phyloP scores from a whole-genome alignment of 768 basidiomycete genomes.

The Peribolospora baueri region DNA sequence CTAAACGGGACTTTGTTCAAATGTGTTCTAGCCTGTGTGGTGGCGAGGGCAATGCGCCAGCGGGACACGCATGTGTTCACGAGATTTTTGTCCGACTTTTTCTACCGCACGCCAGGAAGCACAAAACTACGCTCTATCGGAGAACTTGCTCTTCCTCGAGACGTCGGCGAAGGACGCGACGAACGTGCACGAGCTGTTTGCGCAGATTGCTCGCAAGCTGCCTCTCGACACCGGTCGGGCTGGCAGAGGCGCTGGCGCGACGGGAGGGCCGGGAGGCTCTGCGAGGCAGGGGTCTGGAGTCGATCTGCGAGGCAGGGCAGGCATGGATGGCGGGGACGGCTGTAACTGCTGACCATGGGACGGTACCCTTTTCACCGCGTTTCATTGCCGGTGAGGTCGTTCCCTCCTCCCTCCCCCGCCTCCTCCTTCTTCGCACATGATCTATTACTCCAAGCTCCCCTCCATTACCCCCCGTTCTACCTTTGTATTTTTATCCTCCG shows the following conservation, averaged over 20 bases:
- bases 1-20: too few species aligned
- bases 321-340: neutral
- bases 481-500: too few species aligned
- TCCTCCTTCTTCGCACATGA: neutral
- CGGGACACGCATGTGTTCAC: conserved; percentile 8
- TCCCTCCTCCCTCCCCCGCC: neutral
- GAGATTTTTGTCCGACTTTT: conserved; percentile 14
- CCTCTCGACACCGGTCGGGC: conserved; percentile 2
- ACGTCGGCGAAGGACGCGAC: conserved; percentile 75
- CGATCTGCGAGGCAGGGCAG: conserved; percentile 1
- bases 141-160: conserved; percentile 79
- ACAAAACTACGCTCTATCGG: conserved; percentile 73
- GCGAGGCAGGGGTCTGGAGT: neutral
- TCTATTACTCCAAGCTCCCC: too few species aligned
- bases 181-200: conserved; percentile 65
- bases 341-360: conserved; percentile 5
- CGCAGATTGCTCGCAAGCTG: conserved; percentile 32
- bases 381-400: neutral
- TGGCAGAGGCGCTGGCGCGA: neutral
- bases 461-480: too few species aligned
- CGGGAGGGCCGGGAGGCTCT: neutral
- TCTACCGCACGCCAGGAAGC: conserved; percentile 32
- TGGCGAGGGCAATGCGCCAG: neutral
- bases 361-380: neutral
- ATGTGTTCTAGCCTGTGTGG: neutral